Evolutionary conservation across 257 asterid genomes (phyloP), one percentile per base, ranked within the genome.

Genomic region (Ocimum tenuiflorum): DNA sequence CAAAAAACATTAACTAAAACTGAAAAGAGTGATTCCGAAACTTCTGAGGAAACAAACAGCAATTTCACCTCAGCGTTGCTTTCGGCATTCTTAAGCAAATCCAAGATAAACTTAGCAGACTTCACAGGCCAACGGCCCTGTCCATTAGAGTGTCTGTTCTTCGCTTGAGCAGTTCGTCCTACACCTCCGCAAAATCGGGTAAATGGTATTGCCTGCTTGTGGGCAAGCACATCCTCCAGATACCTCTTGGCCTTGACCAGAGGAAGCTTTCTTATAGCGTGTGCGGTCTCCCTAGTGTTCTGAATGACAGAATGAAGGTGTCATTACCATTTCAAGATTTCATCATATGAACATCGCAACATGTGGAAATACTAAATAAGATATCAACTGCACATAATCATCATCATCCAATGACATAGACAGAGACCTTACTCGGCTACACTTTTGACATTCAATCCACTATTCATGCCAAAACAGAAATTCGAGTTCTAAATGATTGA

Each of bases 101-200:
- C 94, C 50, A 86, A 71, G 75, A 86, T 83, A 67, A 82, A 81
- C 66, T 74, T 79, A 6, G 88, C 94, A 46, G 94, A 86, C 68
- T 86, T 86, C 0, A 68, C 94, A n/a, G 94, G 94, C 94, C 94
- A 86, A 3, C 94, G 82, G 0, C 91, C 91, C 74, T 84, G 95
- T 10, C 91, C 91, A 52, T 86, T 86, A 5, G 95, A 84, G 41
- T 84, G 95, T 35, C 95, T 72, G 78, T 75, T 82, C 77, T 86
- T 86, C 0, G 88, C 95, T 59, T 86, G 95, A 31, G 91, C 95
- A 52, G 91, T 84, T 45, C 95, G 68, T 11, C 95, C 95, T 15
- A 86, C 95, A 38, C 94, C 94, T 15, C 90, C 31, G 49, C 94
- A 86, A 79, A 77, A 86, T 15, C 94, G 94, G 14, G 94, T 86